phyloP scores from a whole-genome alignment of 139 green algal genomes.

The Limnomonas spitsbergensis region DNA sequence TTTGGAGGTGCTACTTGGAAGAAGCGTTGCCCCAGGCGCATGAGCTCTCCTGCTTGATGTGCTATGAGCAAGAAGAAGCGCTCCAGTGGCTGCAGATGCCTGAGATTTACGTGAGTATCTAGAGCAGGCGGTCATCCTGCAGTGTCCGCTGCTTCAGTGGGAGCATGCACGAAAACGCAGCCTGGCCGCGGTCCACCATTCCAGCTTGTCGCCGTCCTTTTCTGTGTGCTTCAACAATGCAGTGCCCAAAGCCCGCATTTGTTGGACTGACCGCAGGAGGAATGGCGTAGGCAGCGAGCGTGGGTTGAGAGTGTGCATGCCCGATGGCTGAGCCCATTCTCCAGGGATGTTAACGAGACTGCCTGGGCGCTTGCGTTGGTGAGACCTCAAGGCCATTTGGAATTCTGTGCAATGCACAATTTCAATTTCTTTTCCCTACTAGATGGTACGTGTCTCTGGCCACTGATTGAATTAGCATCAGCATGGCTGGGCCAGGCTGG shows the following conservation, averaged over 20 bases:
- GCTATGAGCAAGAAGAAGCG: not conserved
- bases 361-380: not conserved
- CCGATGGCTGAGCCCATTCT: not conserved
- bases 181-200: not conserved
- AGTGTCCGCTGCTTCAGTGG: too few relatives aligned
- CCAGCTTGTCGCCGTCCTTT: not conserved
- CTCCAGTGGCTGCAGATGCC: not conserved
- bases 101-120: not conserved
- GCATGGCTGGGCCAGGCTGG: not conserved
- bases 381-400: not conserved
- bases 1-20: not conserved
- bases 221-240: not conserved
- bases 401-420: not conserved
- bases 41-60: not conserved
- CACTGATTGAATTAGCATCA: not conserved
- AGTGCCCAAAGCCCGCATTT: not conserved
- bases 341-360: not conserved
- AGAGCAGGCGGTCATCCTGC: too few relatives aligned
- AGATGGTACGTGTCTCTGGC: not conserved
- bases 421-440: not conserved
- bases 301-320: not conserved
- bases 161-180: too few relatives aligned
- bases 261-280: not conserved
- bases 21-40: not conserved
- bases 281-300: not conserved